Percentiles rank a stretch among this genome's conserved stretches.
Evolutionary conservation across 495 filamentous ascomycete species (phyloP).

Genomic region (Neurospora terricola): DNA sequence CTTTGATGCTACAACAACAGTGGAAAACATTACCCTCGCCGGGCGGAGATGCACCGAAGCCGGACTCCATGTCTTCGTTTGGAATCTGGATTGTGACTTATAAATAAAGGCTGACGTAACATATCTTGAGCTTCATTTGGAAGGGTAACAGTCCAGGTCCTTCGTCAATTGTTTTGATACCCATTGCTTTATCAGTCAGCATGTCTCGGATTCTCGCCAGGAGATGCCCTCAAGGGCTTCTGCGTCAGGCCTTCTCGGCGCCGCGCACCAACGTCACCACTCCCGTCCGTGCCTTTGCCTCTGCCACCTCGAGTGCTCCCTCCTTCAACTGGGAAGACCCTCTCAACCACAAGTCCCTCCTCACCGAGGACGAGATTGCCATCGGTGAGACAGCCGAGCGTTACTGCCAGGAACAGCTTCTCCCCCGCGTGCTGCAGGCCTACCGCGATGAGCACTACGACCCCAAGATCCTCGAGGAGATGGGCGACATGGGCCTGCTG

Average conservation of each 20-base stretch:
- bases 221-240: conserved; percentile 4
- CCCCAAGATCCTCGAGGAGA: conserved; percentile 77
- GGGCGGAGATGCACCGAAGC: neutral
- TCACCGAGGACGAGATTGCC: conserved; percentile 83
- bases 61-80: neutral
- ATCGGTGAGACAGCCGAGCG: conserved; percentile 79
- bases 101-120: neutral
- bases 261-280: neutral
- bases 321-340: conserved; percentile 90
- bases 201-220: neutral
- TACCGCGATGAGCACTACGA: conserved; percentile 94
- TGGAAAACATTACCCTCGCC: neutral
- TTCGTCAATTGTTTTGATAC: neutral
- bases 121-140: no score
- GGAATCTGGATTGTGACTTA: neutral
- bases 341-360: conserved; percentile 57
- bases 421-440: conserved; percentile 83
- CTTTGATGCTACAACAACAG: neutral
- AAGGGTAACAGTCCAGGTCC: no score
- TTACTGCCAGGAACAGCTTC: conserved; percentile 84
- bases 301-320: conserved; percentile 11
- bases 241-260: conserved; percentile 2
- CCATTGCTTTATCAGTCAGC: neutral
- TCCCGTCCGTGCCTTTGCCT: conserved; percentile 12
- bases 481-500: conserved; percentile 89